These are phyloP conservation scores for Francoa sonchifolia DNA, from an alignment of 441 rosid species.

Conservation along the genomic window DNA sequence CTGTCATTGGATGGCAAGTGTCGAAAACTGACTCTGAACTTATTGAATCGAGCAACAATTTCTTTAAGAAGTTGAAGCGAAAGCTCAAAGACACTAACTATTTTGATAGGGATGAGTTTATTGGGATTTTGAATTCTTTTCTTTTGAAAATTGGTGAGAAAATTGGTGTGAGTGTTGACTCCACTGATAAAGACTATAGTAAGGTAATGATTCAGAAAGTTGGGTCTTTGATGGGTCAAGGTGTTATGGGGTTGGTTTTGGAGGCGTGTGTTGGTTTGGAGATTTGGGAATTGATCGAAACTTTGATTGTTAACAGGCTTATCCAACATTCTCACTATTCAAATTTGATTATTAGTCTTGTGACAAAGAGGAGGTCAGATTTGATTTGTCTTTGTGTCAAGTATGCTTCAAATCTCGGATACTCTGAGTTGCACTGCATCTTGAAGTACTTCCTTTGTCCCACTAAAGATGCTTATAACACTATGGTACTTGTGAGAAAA, in stretches of 20 bases:
- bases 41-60: constrained; percentile 32
- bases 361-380: constrained; percentile 47
- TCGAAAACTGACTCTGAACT: constrained; percentile 35
- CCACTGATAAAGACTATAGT: constrained; percentile 16
- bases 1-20: constrained; percentile 50
- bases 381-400: constrained; percentile 48
- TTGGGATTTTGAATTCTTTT: constrained; percentile 33
- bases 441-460: constrained; percentile 71
- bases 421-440: constrained; percentile 39
- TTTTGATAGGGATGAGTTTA: constrained; percentile 35
- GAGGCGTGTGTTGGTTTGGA: constrained; percentile 48
- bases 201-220: constrained; percentile 28
- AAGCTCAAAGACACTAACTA: constrained; percentile 45
- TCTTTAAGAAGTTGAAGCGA: constrained; percentile 36
- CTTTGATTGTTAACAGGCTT: constrained; percentile 32
- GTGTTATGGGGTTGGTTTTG: constrained; percentile 47
- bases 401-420: constrained; percentile 55
- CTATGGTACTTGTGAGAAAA: constrained; percentile 45
- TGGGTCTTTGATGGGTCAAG: constrained; percentile 40
- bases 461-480: constrained; percentile 37
- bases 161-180: constrained; percentile 22
- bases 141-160: constrained; percentile 38
- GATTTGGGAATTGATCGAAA: constrained; percentile 57
- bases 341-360: constrained; percentile 35
- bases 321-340: constrained; percentile 39